Base-by-base conservation (phyloP, 306 rosid genomes). In the Prosopis cineraria region DNA sequence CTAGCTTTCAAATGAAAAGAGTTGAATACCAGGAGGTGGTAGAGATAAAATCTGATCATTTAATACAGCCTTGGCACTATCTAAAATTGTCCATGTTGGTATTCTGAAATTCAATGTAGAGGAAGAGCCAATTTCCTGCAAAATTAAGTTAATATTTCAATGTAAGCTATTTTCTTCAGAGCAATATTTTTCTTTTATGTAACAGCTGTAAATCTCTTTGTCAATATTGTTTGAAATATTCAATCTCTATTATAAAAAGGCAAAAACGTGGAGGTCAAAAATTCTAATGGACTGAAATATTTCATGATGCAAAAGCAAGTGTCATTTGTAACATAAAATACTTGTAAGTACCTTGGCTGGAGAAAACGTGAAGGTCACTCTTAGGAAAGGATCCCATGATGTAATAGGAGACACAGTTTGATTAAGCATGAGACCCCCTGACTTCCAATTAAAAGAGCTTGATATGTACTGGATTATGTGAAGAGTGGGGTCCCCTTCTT, bases 51-150 rank as follows among this genome's bases (percentile, higher is more conserved):
- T 72, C 47, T 79, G 70, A 58, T 72, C 77, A 83, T 90, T 92
- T 63, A 90, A 40, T 25, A 33, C 31, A 10, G 68, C 88, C 71
- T 79, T 80, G 10, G 90, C 91, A 30, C 84, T 87, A 68, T 37
- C 68, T 25, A 56, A 29, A 25, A 52, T 39, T 1, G 93, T 88
- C 95, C 97, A 92, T 72, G 82, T 82, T 19, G 97, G 97, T 20
- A 90, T 68, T 34, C 97, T 83, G 67, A 92, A 64, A 64, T 90
- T 89, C 58, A 90, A 50, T 50, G 85, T 85, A 37, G 94, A 89
- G 7, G 80, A 79, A 67, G 52, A 79, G 37, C 72, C 77, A 9
- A 71, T 45, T 48, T 72, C 87, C 89, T 90, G 84, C 85, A 44
- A 0, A 52, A 52, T 4, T n/a, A 68, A 50, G 64, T 50, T 1